Evolutionary conservation across 1,284 basidiomycete species (phyloP).

Genomic region (Naganishia sp.): DNA sequence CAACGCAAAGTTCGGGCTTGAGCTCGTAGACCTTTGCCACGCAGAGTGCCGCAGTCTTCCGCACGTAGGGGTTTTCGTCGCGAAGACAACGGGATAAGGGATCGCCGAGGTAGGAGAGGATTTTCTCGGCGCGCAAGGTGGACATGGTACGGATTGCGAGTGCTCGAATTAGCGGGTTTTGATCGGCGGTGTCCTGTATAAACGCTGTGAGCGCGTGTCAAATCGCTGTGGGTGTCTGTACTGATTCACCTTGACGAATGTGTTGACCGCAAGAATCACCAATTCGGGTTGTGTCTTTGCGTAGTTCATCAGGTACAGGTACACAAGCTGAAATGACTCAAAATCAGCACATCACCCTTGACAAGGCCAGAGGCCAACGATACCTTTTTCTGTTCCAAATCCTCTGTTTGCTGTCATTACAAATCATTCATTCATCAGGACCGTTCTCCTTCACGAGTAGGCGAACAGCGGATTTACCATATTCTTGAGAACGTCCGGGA

Average conservation of each 20-base stretch:
- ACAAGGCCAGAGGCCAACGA: neutral
- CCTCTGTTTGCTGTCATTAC: constrained; percentile 54
- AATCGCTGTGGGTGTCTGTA: neutral
- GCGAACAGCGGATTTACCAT: constrained; percentile 59
- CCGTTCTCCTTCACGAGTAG: neutral
- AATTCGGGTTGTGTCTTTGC: constrained; percentile 96
- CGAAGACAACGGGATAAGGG: constrained; percentile 85
- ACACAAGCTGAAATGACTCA: constrained; percentile 63
- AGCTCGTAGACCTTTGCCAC: constrained; percentile 97
- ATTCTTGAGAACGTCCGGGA: constrained; percentile 98
- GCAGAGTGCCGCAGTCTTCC: constrained; percentile 91
- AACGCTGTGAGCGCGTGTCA: neutral
- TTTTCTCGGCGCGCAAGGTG: constrained; percentile 94
- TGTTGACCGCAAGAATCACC: constrained; percentile 97
- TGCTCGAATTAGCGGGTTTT: constrained; percentile 93
- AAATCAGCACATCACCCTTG: neutral
- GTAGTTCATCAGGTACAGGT: constrained; percentile 98
- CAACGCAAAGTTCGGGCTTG: constrained; percentile 90
- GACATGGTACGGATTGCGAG: constrained; percentile 98
- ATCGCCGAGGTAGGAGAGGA: constrained; percentile 95
- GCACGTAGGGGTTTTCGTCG: constrained; percentile 96
- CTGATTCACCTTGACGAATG: constrained; percentile 72
- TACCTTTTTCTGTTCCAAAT: constrained; percentile 56
- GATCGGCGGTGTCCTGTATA: constrained; percentile 84
- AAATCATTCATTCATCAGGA: neutral